Base-by-base conservation (phyloP, 2,329 filamentous ascomycete genomes). In the Colletotrichum paranaense region DNA sequence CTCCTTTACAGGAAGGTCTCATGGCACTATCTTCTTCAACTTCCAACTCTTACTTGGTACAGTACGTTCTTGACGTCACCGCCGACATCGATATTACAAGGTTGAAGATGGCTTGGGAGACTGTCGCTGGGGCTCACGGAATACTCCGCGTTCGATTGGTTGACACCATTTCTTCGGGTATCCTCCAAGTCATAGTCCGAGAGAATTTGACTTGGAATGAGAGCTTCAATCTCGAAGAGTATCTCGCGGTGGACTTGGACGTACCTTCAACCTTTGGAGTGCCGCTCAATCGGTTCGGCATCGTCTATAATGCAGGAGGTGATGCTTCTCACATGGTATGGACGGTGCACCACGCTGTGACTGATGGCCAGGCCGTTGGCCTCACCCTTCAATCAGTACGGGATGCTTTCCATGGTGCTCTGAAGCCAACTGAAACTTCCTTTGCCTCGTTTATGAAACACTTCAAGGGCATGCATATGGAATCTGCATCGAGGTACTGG, bases 121-220 rank as follows among this genome's bases (percentile, higher is more conserved):
- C 62, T 6, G 74, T 74, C 8, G 69, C 77, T 2, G 26, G 68
- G 14, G 30, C 55, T 4, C 74, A 73, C 12, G 62, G 73, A 3
- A 77, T 74, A 26, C 30, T 79, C 2, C 76, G 77, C n/a, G 78
- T 76, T 24, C 74, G 77, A 11, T 62, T 79, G 19, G 52, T 78
- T 16, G 60, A 65, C 16, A 71, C 60, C 6, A 42, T 68, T 6
- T 30, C 42, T 24, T 42, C 22, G 22, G 70, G 70, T 12, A 70
- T 73, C 12, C 73, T 97, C 92, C 19, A 97, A 86, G 46, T 92
- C 19, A 56, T 74, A 26, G 19, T 73, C 7, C 58, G 24, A 28
- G 64, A 71, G 60, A 28, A 22, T 5, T 7, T 72, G 38, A 19
- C 16, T n/a, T 72, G 69, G 69, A 68, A 49, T 28, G 65, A 72